Evolutionary conservation across 768 basidiomycete genomes (phyloP), one percentile per base, ranked within the genome.

Genomic region (Pulveroboletus sp.): DNA sequence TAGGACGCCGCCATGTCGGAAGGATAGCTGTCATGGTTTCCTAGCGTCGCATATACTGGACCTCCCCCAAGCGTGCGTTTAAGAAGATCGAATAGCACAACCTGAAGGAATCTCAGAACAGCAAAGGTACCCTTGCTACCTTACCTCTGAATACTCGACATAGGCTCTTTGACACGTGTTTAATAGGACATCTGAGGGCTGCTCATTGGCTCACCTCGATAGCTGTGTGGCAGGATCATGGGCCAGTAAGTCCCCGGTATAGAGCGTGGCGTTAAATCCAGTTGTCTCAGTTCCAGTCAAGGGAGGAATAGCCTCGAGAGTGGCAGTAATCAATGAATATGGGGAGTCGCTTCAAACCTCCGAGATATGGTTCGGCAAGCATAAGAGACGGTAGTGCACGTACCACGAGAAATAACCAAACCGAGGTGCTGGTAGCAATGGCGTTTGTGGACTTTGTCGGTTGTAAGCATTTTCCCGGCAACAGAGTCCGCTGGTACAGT

Each of bases 21-120:
- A 5, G 50, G 81, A 63, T 82, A 86, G 37, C 75, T 82, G 61
- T 90, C 87, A 57, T 90, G 87, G 62, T 90, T 90, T 8, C 87
- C 87, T 8, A 89, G 69, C 0, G 83, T 79, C 27, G 83, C 80
- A 55, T 89, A 90, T 3, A 89, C 77, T n/a, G 87, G 85, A 0
- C 84, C 84, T 13, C 76, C 72, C 14, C 80, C 80, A 28, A 89
- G 73, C 57, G 73, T 73, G 14, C 71, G 71, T 64, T 78, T 84
- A 67, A 87, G 77, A 32, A 89, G 72, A 54, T 82, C 84, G 59
- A 79, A 89, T 18, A 88, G 50, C 1, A 84, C 68, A 1, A 82
- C 76, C 84, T 86, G 53, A 17, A 40, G 6, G 50, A 24, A 24
- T 39, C 33, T 58, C 18, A 62, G 53, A 46, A 38, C 9, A 36